A percentile compares a stretch with the other conserved stretches of the same genome.
Evolutionary conservation across 805 yeast genomes (phyloP).

Genomic region (Ogataea minuta): DNA sequence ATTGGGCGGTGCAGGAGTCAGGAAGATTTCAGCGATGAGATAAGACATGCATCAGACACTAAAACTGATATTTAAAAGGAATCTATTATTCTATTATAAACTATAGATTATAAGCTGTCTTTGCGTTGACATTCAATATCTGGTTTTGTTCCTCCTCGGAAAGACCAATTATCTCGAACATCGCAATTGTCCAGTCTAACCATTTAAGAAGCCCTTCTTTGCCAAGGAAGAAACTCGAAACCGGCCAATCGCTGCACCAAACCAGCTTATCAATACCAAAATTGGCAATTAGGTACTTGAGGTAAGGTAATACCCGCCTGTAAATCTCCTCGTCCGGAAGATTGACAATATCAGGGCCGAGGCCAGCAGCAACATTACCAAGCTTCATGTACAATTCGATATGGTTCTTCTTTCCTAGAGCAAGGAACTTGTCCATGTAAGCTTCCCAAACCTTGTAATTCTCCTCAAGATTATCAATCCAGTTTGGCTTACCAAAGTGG

Average conservation of each 20-base stretch:
- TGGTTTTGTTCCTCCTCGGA: too few relatives aligned
- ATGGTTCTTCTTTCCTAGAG: background rate
- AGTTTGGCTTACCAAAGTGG: conserved; percentile 43
- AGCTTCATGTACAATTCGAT: conserved; percentile 10
- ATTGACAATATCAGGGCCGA: conserved; percentile 1
- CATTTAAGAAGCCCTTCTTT: background rate
- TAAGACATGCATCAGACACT: too few relatives aligned
- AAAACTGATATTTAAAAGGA: too few relatives aligned
- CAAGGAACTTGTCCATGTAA: conserved; percentile 22
- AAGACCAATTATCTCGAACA: too few relatives aligned
- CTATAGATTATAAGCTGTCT: too few relatives aligned
- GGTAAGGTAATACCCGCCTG: conserved; percentile 33
- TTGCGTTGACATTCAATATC: too few relatives aligned
- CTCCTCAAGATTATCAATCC: conserved; percentile 11
- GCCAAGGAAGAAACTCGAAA: conserved; percentile 6
- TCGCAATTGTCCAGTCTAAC: too few relatives aligned
- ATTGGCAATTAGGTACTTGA: conserved; percentile 36
- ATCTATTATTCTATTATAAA: too few relatives aligned
- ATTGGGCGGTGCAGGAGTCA: too few relatives aligned
- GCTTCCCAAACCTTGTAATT: conserved; percentile 20
- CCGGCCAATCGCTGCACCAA: conserved; percentile 16
- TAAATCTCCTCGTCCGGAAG: conserved; percentile 10
- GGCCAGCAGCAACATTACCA: conserved; percentile 12
- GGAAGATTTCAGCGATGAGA: too few relatives aligned
- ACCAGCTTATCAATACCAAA: conserved; percentile 39